phyloP scores from a whole-genome alignment of 768 basidiomycete species.

The Suillus subluteus region DNA sequence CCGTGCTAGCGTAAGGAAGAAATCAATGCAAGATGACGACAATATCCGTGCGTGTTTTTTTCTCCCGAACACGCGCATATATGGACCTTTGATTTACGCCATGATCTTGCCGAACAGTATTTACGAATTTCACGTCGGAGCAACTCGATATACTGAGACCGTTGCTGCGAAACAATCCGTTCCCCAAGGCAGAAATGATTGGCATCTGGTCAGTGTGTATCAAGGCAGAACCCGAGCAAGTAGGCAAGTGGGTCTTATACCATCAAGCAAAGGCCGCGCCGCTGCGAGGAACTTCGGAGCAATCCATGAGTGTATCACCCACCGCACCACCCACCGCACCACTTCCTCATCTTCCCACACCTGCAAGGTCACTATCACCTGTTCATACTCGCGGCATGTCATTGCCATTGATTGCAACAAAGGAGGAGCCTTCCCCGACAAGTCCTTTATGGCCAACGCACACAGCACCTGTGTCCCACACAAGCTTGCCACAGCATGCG shows the following conservation, averaged over 20 bases:
- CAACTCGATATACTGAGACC: slow-evolving; percentile 28
- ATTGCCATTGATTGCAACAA: slow-evolving; percentile 35
- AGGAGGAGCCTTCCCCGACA: slow-evolving; percentile 20
- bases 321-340: slow-evolving; percentile 17
- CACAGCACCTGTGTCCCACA: background rate
- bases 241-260: slow-evolving; percentile 31
- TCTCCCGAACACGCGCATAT: slow-evolving; percentile 2
- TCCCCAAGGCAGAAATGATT: slow-evolving; percentile 27
- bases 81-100: slow-evolving; percentile 10
- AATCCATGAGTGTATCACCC: slow-evolving; percentile 23
- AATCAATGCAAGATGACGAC: slow-evolving; percentile 25
- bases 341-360: slow-evolving; percentile 32
- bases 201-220: slow-evolving; percentile 31
- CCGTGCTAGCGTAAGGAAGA: background rate
- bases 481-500: background rate
- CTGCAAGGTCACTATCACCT: slow-evolving; percentile 30
- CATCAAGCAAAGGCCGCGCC: slow-evolving; percentile 26
- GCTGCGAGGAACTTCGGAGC: background rate
- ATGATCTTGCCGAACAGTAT: slow-evolving; percentile 21
- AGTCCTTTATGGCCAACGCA: slow-evolving; percentile 5
- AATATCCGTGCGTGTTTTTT: slow-evolving; percentile 26
- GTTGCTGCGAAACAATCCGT: slow-evolving; percentile 18
- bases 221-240: slow-evolving; percentile 22
- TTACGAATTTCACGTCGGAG: slow-evolving; percentile 26
- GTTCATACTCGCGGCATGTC: slow-evolving; percentile 20